A percentile compares a stretch with the other conserved stretches of the same genome.
These are phyloP conservation scores for Huntiella abstrusa DNA, from an alignment of 2,329 filamentous ascomycete species.

Conservation along the genomic window DNA sequence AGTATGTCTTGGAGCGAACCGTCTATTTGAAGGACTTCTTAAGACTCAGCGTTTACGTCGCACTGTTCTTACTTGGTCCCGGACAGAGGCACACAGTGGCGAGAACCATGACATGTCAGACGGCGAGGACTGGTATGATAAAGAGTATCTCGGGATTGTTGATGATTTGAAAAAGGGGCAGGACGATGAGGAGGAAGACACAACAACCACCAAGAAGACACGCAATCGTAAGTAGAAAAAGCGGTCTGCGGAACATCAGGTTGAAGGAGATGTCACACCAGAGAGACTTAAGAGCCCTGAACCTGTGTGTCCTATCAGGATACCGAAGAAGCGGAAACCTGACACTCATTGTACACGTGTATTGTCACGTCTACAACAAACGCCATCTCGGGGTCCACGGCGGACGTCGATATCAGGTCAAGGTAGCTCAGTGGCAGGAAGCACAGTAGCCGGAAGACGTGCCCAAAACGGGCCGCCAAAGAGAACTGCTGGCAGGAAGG, in stretches of 20 bases:
- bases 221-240: slow-evolving; percentile 29
- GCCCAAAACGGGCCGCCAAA: too few species aligned
- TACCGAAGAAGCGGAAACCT: too few species aligned
- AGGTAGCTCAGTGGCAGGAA: too few species aligned
- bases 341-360: too few species aligned
- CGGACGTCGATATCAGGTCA: too few species aligned
- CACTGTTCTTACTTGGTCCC: slow-evolving; percentile 55
- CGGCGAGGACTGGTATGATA: slow-evolving; percentile 78
- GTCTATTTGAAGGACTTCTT: slow-evolving; percentile 51
- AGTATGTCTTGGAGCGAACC: slow-evolving; percentile 50
- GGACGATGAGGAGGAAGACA: slow-evolving; percentile 66
- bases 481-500: too few species aligned
- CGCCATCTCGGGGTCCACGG: too few species aligned
- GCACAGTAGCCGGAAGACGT: too few species aligned
- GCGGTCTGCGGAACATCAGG: slow-evolving; percentile 2
- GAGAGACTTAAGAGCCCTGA: too few species aligned
- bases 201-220: slow-evolving; percentile 40
- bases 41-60: slow-evolving; percentile 53
- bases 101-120: slow-evolving; percentile 59
- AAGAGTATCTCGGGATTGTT: slow-evolving; percentile 56
- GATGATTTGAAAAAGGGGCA: slow-evolving; percentile 66
- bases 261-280: background rate
- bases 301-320: too few species aligned
- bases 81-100: slow-evolving; percentile 55
- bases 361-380: too few species aligned